Percentiles rank a stretch among this genome's conserved stretches.
phyloP scores from a whole-genome alignment of 2,329 filamentous ascomycete genomes.

The Talaromyces sp. region DNA sequence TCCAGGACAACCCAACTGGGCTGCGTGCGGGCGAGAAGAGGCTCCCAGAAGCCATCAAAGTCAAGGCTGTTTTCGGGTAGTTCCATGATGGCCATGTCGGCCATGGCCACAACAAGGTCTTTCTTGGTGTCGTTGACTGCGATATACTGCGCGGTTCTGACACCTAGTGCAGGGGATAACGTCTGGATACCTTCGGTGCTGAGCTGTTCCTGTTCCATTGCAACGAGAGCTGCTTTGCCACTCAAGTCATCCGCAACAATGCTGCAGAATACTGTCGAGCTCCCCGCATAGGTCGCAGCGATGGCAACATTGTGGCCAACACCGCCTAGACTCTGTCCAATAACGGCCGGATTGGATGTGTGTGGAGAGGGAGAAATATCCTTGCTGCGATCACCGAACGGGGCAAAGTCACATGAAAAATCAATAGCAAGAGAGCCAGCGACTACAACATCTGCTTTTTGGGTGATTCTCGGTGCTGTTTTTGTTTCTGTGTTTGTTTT shows the following conservation, averaged over 20 bases:
- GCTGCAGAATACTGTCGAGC: constrained; percentile 68
- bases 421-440: constrained; percentile 89
- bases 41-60: constrained; percentile 54
- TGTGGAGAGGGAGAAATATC: constrained; percentile 47
- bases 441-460: constrained; percentile 65
- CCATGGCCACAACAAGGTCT: constrained; percentile 86
- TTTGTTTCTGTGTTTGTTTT: background rate
- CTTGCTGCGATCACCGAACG: constrained; percentile 32
- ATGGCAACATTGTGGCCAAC: constrained; percentile 90
- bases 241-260: constrained; percentile 74
- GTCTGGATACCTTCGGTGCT: constrained; percentile 62
- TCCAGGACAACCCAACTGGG: constrained; percentile 81
- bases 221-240: constrained; percentile 65
- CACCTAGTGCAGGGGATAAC: constrained; percentile 47
- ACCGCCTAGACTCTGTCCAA: constrained; percentile 79
- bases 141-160: constrained; percentile 82
- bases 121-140: constrained; percentile 80
- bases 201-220: constrained; percentile 54
- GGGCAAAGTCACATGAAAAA: constrained; percentile 72
- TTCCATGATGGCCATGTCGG: constrained; percentile 83
- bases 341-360: constrained; percentile 80
- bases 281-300: constrained; percentile 67
- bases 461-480: constrained; percentile 8
- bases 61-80: constrained; percentile 34
- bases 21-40: constrained; percentile 50